These are phyloP conservation scores for Ophiorrhiza pumila DNA, from an alignment of 257 asterid species.

Conservation along the genomic window DNA sequence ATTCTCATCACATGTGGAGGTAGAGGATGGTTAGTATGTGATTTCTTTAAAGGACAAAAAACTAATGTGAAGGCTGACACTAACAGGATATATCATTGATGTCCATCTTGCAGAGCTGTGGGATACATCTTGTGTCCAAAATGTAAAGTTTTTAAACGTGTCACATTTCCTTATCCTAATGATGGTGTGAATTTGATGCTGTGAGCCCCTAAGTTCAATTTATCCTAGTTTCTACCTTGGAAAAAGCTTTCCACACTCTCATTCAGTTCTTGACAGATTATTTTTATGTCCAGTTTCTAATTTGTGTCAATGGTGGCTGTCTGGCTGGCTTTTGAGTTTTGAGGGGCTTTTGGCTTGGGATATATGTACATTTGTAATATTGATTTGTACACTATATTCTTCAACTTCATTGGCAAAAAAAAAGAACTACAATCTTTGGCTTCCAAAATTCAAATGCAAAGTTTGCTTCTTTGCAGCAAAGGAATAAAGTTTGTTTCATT, in stretches of 20 bases:
- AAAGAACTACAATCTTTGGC: too few species aligned
- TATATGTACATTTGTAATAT: too few species aligned
- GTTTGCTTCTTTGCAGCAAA: too few species aligned
- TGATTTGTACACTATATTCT: too few species aligned
- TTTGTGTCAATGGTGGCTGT: neutral
- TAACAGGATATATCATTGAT: constrained; percentile 56
- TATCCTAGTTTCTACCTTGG: neutral
- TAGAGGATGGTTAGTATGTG: constrained; percentile 73
- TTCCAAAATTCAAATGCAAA: too few species aligned
- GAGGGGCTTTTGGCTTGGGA: too few species aligned
- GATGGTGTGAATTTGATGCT: constrained; percentile 51
- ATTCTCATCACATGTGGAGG: constrained; percentile 63
- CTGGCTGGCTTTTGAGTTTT: too few species aligned
- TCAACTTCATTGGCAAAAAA: too few species aligned
- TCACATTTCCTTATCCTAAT: constrained; percentile 59
- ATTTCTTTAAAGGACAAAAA: constrained; percentile 72
- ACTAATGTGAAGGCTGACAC: constrained; percentile 61
- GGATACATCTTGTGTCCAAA: constrained; percentile 64
- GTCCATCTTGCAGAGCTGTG: constrained; percentile 77
- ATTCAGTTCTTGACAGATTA: neutral
- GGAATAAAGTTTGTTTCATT: too few species aligned
- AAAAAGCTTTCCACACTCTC: neutral
- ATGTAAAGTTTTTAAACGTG: constrained; percentile 81
- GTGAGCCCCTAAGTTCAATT: constrained; percentile 17
- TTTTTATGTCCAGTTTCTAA: neutral